Conservation (phyloP, 208 protist species). For the Leishmania aethiopica region DNA sequence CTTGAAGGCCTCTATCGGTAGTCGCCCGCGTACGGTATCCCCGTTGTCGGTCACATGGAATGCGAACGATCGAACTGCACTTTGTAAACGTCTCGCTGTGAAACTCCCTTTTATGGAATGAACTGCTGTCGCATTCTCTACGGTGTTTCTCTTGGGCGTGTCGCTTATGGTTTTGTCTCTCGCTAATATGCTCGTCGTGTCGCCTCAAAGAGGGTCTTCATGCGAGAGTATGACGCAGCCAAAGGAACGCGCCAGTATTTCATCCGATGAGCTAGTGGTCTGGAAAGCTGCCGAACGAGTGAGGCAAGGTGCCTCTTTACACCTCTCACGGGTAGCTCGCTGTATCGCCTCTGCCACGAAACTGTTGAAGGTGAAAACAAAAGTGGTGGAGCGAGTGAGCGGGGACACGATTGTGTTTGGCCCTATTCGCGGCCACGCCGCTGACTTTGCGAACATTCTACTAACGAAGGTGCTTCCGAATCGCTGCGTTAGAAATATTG, state of each 20-base stretch:
- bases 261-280: conserved; percentile 30
- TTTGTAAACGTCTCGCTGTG: neutral
- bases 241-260: conserved; percentile 33
- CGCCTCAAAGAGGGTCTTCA: neutral
- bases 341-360: conserved; percentile 20
- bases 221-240: conserved; percentile 25
- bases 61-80: neutral
- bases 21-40: neutral
- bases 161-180: conserved; percentile 7
- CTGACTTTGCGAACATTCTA: conserved; percentile 73
- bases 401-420: conserved; percentile 69
- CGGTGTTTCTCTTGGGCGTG: neutral
- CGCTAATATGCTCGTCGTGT: neutral
- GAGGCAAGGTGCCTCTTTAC: conserved; percentile 8
- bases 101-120: neutral
- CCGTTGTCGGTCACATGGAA: neutral
- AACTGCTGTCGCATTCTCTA: neutral
- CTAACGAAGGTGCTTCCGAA: conserved; percentile 47
- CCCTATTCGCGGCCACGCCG: conserved; percentile 69
- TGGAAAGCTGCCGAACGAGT: conserved; percentile 30
- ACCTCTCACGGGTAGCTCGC: conserved; percentile 19
- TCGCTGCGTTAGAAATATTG: conserved; percentile 37
- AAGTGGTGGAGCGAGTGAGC: conserved; percentile 38
- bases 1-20: neutral
- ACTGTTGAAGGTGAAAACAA: conserved; percentile 8